A percentile compares a stretch with the other conserved stretches of the same genome.
Evolutionary conservation across 345 rosid species (phyloP).

Genomic region (Gossypium turneri): DNA sequence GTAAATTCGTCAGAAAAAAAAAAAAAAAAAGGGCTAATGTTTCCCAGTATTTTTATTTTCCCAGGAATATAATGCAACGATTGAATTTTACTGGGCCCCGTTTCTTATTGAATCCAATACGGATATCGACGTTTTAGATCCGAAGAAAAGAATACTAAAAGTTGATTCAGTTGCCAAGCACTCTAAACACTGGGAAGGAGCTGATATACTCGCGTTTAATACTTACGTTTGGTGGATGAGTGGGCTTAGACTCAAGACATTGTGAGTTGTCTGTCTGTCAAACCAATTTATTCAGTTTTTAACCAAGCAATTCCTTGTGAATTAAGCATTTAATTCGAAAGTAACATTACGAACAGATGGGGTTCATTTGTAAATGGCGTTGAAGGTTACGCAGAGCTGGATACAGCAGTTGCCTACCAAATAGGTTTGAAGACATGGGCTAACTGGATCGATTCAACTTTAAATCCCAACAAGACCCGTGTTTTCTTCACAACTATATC

Average conservation of each 20-base stretch:
- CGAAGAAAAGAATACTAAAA: slow-evolving; percentile 66
- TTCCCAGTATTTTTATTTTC: not conserved
- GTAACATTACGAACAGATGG: slow-evolving; percentile 36
- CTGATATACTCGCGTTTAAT: slow-evolving; percentile 78
- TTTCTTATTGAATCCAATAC: slow-evolving; percentile 84
- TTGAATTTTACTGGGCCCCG: slow-evolving; percentile 96
- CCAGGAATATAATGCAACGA: slow-evolving; percentile 73
- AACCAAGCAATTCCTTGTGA: not conserved
- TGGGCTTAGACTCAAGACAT: slow-evolving; percentile 57
- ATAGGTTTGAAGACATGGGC: slow-evolving; percentile 87
- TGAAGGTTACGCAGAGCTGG: slow-evolving; percentile 63
- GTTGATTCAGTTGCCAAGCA: slow-evolving; percentile 80
- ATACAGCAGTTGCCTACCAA: slow-evolving; percentile 58
- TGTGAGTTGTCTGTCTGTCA: slow-evolving; percentile 38
- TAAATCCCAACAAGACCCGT: slow-evolving; percentile 69
- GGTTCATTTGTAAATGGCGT: slow-evolving; percentile 85
- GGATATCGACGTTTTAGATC: slow-evolving; percentile 58
- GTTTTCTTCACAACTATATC: slow-evolving; percentile 92
- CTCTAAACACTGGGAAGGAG: slow-evolving; percentile 67
- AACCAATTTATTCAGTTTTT: not conserved
- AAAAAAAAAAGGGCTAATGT: not conserved
- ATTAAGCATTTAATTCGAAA: not conserved
- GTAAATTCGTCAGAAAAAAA: not conserved
- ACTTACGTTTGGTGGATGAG: slow-evolving; percentile 99
- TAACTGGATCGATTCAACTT: slow-evolving; percentile 76